phyloP scores from a whole-genome alignment of 2,329 filamentous ascomycete species.

The Capronia epimyces region DNA sequence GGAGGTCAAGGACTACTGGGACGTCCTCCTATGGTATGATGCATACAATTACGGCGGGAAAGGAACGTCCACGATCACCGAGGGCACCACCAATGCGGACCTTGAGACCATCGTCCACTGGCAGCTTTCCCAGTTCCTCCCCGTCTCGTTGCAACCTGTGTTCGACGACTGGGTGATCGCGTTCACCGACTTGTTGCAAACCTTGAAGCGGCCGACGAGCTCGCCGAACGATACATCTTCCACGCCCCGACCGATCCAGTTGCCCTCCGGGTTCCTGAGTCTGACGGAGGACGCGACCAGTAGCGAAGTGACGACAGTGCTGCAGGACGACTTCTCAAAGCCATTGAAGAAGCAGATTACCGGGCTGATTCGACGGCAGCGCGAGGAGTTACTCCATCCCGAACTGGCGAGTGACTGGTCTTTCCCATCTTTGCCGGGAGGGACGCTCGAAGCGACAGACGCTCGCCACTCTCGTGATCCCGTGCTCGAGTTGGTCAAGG shows the following conservation, averaged over 20 bases:
- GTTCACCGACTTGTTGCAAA: constrained; percentile 92
- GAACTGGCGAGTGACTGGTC: constrained; percentile 81
- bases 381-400: constrained; percentile 81
- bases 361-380: constrained; percentile 74
- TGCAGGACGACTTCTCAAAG: constrained; percentile 79
- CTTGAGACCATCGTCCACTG: constrained; percentile 96
- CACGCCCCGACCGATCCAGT: constrained; percentile 54
- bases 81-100: constrained; percentile 64
- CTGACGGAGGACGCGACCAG: constrained; percentile 55
- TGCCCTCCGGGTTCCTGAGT: constrained; percentile 47
- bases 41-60: constrained; percentile 98
- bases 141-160: constrained; percentile 68
- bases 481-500: constrained; percentile 84
- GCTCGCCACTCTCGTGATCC: constrained; percentile 56
- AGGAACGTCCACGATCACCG: constrained; percentile 74
- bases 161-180: constrained; percentile 93
- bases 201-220: constrained; percentile 65
- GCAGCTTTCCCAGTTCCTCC: constrained; percentile 90
- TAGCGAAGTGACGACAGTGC: constrained; percentile 57
- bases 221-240: constrained; percentile 54
- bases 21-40: constrained; percentile 98
- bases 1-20: constrained; percentile 98
- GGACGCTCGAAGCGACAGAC: constrained; percentile 33
- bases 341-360: constrained; percentile 85
- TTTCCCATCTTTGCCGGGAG: constrained; percentile 63